These are phyloP conservation scores for Fragaria vesca DNA, from an alignment of 306 rosid genomes.

Conservation along the genomic window DNA sequence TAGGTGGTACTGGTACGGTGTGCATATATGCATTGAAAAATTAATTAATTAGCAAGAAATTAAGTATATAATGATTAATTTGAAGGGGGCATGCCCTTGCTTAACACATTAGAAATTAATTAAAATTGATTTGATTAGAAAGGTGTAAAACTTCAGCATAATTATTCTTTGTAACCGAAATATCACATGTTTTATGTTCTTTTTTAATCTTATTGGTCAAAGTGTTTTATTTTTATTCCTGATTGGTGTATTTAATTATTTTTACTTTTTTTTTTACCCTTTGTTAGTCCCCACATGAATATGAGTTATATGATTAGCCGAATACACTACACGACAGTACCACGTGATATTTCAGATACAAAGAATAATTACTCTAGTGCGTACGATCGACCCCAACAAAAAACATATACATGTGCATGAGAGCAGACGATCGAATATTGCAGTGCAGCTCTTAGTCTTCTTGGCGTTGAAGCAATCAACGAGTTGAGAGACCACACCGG, in stretches of 20 bases:
- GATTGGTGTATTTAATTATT: too few relatives aligned
- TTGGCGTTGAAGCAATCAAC: not conserved
- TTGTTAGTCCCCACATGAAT: too few relatives aligned
- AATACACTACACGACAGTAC: too few relatives aligned
- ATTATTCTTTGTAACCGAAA: too few relatives aligned
- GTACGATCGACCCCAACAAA: not conserved
- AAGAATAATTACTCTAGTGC: not conserved
- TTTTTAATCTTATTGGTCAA: too few relatives aligned
- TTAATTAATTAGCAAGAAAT: not conserved
- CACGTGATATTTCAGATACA: too few relatives aligned
- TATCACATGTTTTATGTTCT: too few relatives aligned
- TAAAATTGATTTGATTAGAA: not conserved
- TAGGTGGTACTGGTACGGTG: not conserved
- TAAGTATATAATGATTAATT: not conserved
- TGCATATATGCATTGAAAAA: not conserved
- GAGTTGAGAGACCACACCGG: slow-evolving; percentile 8
- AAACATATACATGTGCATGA: not conserved
- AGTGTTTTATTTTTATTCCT: too few relatives aligned
- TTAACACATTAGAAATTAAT: not conserved
- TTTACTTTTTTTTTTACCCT: too few relatives aligned
- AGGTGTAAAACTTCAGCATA: not conserved
- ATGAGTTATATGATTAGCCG: too few relatives aligned
- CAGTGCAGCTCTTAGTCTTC: not conserved
- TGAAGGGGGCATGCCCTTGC: not conserved
- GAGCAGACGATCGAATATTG: not conserved